Base-by-base conservation (phyloP, 768 basidiomycete genomes). In the Macrolepiota dolichaula region DNA sequence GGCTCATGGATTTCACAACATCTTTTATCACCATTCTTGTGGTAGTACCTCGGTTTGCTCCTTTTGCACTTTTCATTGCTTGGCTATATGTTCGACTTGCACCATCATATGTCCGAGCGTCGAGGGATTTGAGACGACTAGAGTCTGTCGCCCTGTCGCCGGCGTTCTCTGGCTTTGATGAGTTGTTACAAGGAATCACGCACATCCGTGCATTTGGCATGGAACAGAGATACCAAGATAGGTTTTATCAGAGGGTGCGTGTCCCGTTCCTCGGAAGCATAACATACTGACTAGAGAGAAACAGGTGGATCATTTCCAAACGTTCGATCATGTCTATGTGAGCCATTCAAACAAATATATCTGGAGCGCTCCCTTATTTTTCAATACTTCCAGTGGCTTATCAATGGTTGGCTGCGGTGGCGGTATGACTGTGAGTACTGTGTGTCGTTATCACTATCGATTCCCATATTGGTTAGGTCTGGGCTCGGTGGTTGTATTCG, bases 131-230 rank as follows among this genome's bases (percentile, higher is more conserved):
- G 15, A 79, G 89, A 42, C 76, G 88, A 36, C 71, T 89, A 27
- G 87, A 89, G 68, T 84, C 84, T 1, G 76, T 87, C 27, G 86
- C 85, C 11, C 74, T 88, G 10, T 89, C 87, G 1, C 89, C 89
- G 1, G 82, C 87, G 0, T 90, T 91, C 67, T 83, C 87, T 4
- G 87, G 86, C 0, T 91, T 87, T 64, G 88, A 89, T 65, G 89
- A 90, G 63, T 72, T 90, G 5, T 72, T 90, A 51, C 76, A 83
- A 42, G 89, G 89, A 2, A 80, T 91, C 42, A 72, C 80, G 19
- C 86, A 89, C 68, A 81, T 89, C 19, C 80, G 89, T 4, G 89
- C 88, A 1, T 90, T 89, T 68, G 86, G 83, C 0, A 86, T 87
- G 84, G 88, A 90, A 66, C 74, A 76, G 51, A 71, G 84, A 61